Conservation (phyloP, 306 rosid genomes). For the Boehmeria nivea region DNA sequence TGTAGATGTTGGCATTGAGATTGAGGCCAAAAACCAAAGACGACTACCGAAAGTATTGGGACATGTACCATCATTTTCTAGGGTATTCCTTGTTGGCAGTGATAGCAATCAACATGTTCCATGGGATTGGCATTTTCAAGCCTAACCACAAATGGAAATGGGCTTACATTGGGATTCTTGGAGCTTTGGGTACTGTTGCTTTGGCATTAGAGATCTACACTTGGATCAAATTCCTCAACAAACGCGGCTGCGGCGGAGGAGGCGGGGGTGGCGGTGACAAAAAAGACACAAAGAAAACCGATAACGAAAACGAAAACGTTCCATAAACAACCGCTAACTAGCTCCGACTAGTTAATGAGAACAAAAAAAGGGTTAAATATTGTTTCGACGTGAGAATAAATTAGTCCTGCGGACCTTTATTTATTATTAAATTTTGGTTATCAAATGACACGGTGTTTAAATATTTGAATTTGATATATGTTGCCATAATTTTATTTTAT, state of each 20-base stretch:
- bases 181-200: constrained; percentile 23
- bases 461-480: too few relatives aligned
- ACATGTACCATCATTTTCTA: constrained; percentile 84
- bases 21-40: constrained; percentile 33
- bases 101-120: constrained; percentile 56
- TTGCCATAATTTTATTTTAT: background rate
- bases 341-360: too few relatives aligned
- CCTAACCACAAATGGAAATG: constrained; percentile 40
- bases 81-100: constrained; percentile 54
- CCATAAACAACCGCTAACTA: too few relatives aligned
- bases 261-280: too few relatives aligned
- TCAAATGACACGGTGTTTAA: too few relatives aligned
- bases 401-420: too few relatives aligned
- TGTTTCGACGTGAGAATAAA: too few relatives aligned
- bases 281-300: background rate
- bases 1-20: constrained; percentile 61
- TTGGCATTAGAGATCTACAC: constrained; percentile 43
- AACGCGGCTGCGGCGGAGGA: too few relatives aligned
- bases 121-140: constrained; percentile 58
- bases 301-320: too few relatives aligned
- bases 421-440: too few relatives aligned
- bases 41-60: constrained; percentile 67
- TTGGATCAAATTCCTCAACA: constrained; percentile 32
- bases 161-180: constrained; percentile 52
- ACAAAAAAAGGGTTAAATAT: too few relatives aligned